Base-by-base conservation (phyloP, 208 protist species). In the Zelonia costaricensis region DNA sequence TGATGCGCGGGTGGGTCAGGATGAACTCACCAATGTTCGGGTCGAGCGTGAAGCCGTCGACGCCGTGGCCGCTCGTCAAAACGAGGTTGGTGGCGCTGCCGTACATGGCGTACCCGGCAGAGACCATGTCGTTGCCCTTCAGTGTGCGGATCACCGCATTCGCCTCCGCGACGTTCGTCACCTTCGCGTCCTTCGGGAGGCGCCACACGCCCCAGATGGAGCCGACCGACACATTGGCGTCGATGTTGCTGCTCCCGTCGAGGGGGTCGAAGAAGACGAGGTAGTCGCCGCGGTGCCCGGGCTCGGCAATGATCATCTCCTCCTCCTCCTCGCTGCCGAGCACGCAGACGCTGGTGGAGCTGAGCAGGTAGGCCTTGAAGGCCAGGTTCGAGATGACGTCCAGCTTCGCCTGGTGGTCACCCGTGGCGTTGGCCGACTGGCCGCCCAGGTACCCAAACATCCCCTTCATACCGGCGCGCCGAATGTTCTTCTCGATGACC, bases 221-320 rank as follows among this genome's bases (percentile, higher is more conserved):
- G 55, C 98, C 98, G 51, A 99, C 94, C 16, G 92, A 93, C 4
- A 99, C 90, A 68, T 97, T 98, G 53, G 92, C 92, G 76, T 99
- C 98, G 62, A 99, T 98, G 79, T 99, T 98, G 60, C 88, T 97
- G 62, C 85, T 96, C 30, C 97, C 97, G 55, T 99, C 97, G 6
- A 99, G 91, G 25, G 97, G 97, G 69, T 99, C 97, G 61, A 98
- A 98, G 59, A 97, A 95, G 55, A 97, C 84, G 46, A 96, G 60
- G 73, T 98, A 98, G 49, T 87, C 71, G 35, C 97, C 97, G 25
- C 78, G 78, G 42, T 78, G 62, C 23, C 68, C 74, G 4, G 40
- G 40, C 28, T 90, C 82, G 0, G 91, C 84, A 18, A 95, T 25
- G 7, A 95, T 76, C 62, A 91, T 56, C 28, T 74, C 63, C 53